Evolutionary conservation across 371 early-diverging fungal genomes (phyloP), one percentile per base, ranked within the genome.

Genomic region (Mortierella sp.): DNA sequence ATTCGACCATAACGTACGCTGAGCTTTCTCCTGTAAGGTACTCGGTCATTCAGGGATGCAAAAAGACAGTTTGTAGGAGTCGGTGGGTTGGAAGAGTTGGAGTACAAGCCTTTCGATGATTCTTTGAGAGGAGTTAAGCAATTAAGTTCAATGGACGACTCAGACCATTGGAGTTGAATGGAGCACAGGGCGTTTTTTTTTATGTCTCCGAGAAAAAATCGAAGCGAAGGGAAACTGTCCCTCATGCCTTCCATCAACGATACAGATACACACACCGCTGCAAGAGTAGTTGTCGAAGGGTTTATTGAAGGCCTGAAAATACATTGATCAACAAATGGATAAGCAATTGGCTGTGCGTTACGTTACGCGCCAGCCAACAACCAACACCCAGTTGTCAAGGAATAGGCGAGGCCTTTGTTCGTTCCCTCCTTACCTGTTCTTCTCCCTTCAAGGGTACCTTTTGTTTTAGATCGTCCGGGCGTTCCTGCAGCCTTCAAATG

Each of bases 161-260:
- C 41, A 32, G 38, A 21, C 38, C 10, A 68, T 68, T 68, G 68
- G 68, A 68, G 68, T 68, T 68, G 41, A 68, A 41, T 68, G 68
- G 68, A 68, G 68, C 38, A 35, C 21, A 32, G 56, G 8, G 10
- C 55, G 2, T 0, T 12, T 60, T 60, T 60, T 14, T 60, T 60
- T 32, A 27, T 60, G 60, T 35, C 35, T 63, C 21, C 35, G 38
- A 63, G 21, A 63, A 35, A 35, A 35, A 27, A 54, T 16, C 38
- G 35, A 21, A 24, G 21, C 24, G 54, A 18, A 18, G 21, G 32
- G 8, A 21, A 35, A 21, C 65, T 32, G 7, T 38, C 6, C 7
- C 7, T 41, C 41, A 41, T 0, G 41, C 6, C 41, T 41, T 41
- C 41, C 41, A 7, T 41, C 7, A 41, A 41, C 35, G 35, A 35